Conservation (phyloP, 768 basidiomycete species). For the Amanita pallidorosea region DNA sequence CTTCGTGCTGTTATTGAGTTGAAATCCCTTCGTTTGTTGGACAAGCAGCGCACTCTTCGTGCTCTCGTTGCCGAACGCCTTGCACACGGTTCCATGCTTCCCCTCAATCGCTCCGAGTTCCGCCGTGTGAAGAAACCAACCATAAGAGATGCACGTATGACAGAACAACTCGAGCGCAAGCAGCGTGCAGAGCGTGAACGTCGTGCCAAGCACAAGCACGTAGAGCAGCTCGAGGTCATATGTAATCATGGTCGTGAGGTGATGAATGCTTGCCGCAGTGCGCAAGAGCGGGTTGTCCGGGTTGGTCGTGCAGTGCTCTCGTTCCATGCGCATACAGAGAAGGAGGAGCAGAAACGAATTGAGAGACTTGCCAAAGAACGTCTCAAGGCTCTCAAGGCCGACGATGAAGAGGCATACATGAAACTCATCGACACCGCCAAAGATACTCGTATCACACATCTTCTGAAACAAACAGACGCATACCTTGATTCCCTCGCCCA, state of each 20-base stretch:
- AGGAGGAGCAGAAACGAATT: conserved; percentile 95
- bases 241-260: conserved; percentile 75
- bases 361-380: conserved; percentile 95
- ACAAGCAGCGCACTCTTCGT: conserved; percentile 84
- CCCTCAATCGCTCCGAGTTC: conserved; percentile 88
- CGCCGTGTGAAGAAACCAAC: conserved; percentile 77
- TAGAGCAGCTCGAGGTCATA: conserved; percentile 86
- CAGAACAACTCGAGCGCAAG: conserved; percentile 82
- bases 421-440: conserved; percentile 98
- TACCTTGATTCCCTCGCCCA: conserved; percentile 94
- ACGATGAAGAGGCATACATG: conserved; percentile 99
- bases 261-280: conserved; percentile 50
- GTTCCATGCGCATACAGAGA: conserved; percentile 87
- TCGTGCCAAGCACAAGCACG: conserved; percentile 91
- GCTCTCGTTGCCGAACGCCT: conserved; percentile 81
- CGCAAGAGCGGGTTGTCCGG: conserved; percentile 55
- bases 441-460: conserved; percentile 96
- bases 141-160: conserved; percentile 80
- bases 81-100: conserved; percentile 78
- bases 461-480: conserved; percentile 85
- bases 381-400: conserved; percentile 92
- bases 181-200: conserved; percentile 90
- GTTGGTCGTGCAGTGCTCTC: conserved; percentile 72
- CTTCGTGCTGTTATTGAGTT: conserved; percentile 88
- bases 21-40: conserved; percentile 77